A percentile compares a stretch with the other conserved stretches of the same genome.
These are phyloP conservation scores for Biancaea sappan DNA, from an alignment of 306 rosid genomes.

Conservation along the genomic window DNA sequence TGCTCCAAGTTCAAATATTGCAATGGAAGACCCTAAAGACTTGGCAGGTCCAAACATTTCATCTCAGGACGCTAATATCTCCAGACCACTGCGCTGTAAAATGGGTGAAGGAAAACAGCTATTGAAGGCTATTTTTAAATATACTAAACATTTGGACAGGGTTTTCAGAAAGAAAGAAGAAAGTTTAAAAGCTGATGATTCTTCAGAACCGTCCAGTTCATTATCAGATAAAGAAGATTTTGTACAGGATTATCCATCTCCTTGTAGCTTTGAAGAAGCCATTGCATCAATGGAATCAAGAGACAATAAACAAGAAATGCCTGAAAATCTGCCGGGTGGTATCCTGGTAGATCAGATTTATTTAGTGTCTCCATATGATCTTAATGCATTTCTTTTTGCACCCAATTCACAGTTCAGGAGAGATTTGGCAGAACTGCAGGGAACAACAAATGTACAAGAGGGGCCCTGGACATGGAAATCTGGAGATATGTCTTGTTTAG, in stretches of 20 bases:
- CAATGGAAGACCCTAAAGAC: slow-evolving; percentile 42
- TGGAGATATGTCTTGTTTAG: slow-evolving; percentile 58
- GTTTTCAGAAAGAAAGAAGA: slow-evolving; percentile 68
- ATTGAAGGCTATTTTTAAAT: slow-evolving; percentile 46
- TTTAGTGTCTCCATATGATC: slow-evolving; percentile 48
- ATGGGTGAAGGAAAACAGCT: slow-evolving; percentile 54
- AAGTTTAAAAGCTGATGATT: slow-evolving; percentile 39
- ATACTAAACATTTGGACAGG: slow-evolving; percentile 48
- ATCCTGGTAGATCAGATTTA: slow-evolving; percentile 67
- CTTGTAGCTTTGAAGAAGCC: slow-evolving; percentile 66
- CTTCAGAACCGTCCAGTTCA: slow-evolving; percentile 55
- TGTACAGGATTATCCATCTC: slow-evolving; percentile 43
- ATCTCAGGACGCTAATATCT: slow-evolving; percentile 15
- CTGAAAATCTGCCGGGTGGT: slow-evolving; percentile 72
- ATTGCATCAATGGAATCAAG: slow-evolving; percentile 55
- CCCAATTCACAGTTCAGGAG: slow-evolving; percentile 72
- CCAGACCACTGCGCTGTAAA: slow-evolving; percentile 42
- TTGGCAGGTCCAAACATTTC: slow-evolving; percentile 32
- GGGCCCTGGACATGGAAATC: slow-evolving; percentile 78
- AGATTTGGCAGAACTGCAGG: slow-evolving; percentile 67
- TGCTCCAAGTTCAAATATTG: slow-evolving; percentile 37
- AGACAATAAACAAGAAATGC: slow-evolving; percentile 54
- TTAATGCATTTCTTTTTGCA: slow-evolving; percentile 64
- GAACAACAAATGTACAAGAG: slow-evolving; percentile 60
- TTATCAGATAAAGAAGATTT: slow-evolving; percentile 62